phyloP scores from a whole-genome alignment of 768 basidiomycete genomes.

The Gymnopilus junonius region DNA sequence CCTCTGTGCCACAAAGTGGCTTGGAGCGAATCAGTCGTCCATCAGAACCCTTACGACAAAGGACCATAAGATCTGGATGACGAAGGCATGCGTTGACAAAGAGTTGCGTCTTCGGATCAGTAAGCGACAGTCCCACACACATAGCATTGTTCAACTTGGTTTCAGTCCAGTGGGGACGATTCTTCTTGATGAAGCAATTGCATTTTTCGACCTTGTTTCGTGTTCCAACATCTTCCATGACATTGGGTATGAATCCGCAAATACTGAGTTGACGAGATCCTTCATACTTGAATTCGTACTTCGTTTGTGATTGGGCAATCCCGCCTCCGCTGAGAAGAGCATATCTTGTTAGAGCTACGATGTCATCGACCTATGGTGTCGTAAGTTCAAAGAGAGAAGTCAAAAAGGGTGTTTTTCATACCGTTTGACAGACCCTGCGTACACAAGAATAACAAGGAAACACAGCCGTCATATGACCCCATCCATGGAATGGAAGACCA shows the following conservation, averaged over 20 bases:
- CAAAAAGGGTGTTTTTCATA: background rate
- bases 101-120: conserved; percentile 10
- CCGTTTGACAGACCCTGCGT: conserved; percentile 17
- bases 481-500: conserved; percentile 19
- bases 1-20: conserved; percentile 9
- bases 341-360: conserved; percentile 22
- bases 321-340: conserved; percentile 10
- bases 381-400: background rate
- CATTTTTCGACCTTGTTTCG: conserved; percentile 13
- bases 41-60: conserved; percentile 14
- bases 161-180: conserved; percentile 18
- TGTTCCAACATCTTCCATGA: conserved; percentile 12
- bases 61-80: conserved; percentile 16
- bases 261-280: conserved; percentile 9
- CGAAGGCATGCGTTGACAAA: conserved; percentile 23
- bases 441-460: conserved; percentile 24
- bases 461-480: conserved; percentile 23
- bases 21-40: conserved; percentile 11
- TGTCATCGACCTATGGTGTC: conserved; percentile 17
- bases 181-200: conserved; percentile 12
- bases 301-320: conserved; percentile 14
- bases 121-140: conserved; percentile 20
- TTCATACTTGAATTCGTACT: conserved; percentile 15
- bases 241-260: conserved; percentile 22
- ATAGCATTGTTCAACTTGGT: conserved; percentile 15